These are phyloP conservation scores for Myrmaecium sp. DNA, from an alignment of 2,329 filamentous ascomycete genomes.

Conservation along the genomic window DNA sequence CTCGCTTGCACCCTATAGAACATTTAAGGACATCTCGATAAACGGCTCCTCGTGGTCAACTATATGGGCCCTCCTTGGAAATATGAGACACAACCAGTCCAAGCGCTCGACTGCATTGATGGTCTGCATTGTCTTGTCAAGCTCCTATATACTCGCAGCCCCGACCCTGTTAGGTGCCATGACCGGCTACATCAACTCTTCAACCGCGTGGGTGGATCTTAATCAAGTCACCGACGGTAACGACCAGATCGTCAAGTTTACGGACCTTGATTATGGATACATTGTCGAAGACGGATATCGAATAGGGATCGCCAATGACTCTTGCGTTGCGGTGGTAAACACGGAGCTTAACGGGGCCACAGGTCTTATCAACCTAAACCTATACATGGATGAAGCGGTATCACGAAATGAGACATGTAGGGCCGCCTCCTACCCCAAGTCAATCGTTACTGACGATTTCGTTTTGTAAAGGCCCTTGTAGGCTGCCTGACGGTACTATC, in stretches of 20 bases:
- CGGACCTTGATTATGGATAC: constrained; percentile 1
- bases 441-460: too few relatives aligned
- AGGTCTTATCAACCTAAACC: too few relatives aligned
- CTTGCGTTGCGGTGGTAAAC: background rate
- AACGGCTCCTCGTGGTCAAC: constrained; percentile 12
- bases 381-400: too few relatives aligned
- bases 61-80: constrained; percentile 11
- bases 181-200: constrained; percentile 19
- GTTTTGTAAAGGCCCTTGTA: too few relatives aligned
- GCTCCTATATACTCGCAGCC: constrained; percentile 13
- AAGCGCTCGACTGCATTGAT: constrained; percentile 12
- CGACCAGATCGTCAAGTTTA: constrained; percentile 12
- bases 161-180: constrained; percentile 19
- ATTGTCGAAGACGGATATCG: constrained; percentile 1
- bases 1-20: constrained; percentile 16
- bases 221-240: constrained; percentile 8
- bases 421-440: too few relatives aligned
- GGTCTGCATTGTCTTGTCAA: constrained; percentile 17
- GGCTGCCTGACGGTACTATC: too few relatives aligned
- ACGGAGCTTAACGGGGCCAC: background rate
- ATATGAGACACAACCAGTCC: constrained; percentile 11
- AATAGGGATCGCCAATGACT: constrained; percentile 2
- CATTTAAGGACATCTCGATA: constrained; percentile 16
- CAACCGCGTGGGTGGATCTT: constrained; percentile 9
- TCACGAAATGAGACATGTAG: too few relatives aligned